Base-by-base conservation (phyloP, 2,329 filamentous ascomycete species). In the Colletotrichum melonis region DNA sequence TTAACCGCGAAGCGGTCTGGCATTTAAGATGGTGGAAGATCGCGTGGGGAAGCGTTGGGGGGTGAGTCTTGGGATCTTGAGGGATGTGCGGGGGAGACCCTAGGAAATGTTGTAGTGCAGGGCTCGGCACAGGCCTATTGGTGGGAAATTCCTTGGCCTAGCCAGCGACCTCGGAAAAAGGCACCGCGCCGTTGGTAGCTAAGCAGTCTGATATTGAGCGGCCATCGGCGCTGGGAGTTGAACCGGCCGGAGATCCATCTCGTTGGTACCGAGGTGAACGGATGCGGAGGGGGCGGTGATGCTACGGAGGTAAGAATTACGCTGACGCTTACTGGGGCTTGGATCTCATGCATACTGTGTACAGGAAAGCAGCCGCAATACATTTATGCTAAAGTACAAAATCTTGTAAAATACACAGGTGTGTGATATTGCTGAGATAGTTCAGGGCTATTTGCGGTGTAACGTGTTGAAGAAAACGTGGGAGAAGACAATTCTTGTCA, bases 251-350 rank as follows among this genome's bases (percentile, higher is more conserved):
- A 42, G 11, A 46, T 57, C 58, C 55, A 16, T 28, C 3, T 24
- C 22, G 56, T 7, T 59, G 30, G 30, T 30, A 22, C 16, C 26
- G 38, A 52, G 30, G 24, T 24, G 59, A 46, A 16, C 35, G 7
- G 19, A n/a, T 49, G 38, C 12, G 35, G 12, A 38, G 35, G 35
- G 5, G 35, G 38, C 32, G 59, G 59, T 7, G 42, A 52, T 52
- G 22, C 22, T 19, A 11, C 24, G 22, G 35, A 88, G 74, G 80
- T 89, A 11, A 86, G 82, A n/a, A 8, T 8, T 1, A 56, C 24
- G 24, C 26, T 28, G 24, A 30, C 1, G 24, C 24, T 19, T 56
- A 16, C 24, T 9, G 5, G 19, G 14, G 0, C 14, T 3, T 42
- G 38, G 38, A 1, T 16, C 14, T 19, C 38, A 42, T 42, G 38